These are phyloP conservation scores for Castanopsis chinensis DNA, from an alignment of 306 rosid genomes.

Conservation along the genomic window DNA sequence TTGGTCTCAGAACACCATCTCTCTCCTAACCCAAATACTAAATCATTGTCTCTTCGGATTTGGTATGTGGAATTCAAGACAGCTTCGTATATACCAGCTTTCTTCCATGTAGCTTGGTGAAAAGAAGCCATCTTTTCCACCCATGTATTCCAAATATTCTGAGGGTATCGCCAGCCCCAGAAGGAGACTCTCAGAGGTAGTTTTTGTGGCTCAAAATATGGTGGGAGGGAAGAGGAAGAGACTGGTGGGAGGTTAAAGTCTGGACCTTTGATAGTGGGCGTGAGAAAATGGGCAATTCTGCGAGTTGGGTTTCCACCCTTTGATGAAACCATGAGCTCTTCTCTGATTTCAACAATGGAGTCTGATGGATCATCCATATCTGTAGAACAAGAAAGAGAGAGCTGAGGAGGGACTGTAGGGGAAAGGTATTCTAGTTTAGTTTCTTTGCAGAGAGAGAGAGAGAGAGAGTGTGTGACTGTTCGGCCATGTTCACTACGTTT, in stretches of 20 bases:
- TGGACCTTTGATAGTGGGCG: slow-evolving; percentile 27
- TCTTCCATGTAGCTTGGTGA: slow-evolving; percentile 37
- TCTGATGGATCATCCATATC: slow-evolving; percentile 19
- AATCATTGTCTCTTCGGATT: slow-evolving; percentile 2
- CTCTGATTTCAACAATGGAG: slow-evolving; percentile 30
- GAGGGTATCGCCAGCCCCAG: slow-evolving; percentile 24
- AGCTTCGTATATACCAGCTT: slow-evolving; percentile 45
- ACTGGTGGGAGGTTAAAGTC: not conserved
- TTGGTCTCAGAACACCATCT: slow-evolving; percentile 49
- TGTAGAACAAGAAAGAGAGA: too few species aligned
- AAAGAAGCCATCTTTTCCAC: slow-evolving; percentile 14
- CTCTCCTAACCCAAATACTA: slow-evolving; percentile 33
- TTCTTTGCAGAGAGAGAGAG: too few species aligned
- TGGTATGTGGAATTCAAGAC: slow-evolving; percentile 29
- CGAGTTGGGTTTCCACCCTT: slow-evolving; percentile 33
- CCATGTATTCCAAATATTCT: slow-evolving; percentile 31
- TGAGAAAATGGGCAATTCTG: slow-evolving; percentile 43
- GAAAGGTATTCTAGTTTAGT: too few species aligned
- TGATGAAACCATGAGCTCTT: slow-evolving; percentile 51
- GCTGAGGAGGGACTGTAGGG: not conserved
- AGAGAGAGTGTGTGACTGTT: too few species aligned
- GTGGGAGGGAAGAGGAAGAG: not conserved
- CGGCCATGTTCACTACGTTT: too few species aligned
- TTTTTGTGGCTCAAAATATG: not conserved
- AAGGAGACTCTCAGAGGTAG: slow-evolving; percentile 21